Conservation (phyloP, 1,284 basidiomycete species). For the Phlebopus sp. region DNA sequence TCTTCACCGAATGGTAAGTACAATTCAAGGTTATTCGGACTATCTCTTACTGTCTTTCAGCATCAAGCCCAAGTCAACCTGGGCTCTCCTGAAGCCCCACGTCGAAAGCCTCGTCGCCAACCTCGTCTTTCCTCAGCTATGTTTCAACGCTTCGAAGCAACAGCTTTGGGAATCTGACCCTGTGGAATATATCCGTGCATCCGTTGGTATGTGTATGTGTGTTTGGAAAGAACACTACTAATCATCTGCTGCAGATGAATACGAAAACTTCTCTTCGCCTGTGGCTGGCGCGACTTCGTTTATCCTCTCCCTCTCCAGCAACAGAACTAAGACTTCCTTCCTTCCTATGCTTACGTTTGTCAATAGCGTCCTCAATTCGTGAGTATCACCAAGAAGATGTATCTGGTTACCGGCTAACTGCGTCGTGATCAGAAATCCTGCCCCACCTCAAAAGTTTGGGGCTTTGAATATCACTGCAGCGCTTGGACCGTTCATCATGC, state of each 20-base stretch:
- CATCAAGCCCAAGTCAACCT: conserved; percentile 86
- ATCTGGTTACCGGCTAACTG: neutral
- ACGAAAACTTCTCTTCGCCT: conserved; percentile 73
- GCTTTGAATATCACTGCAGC: conserved; percentile 79
- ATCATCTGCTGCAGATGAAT: conserved; percentile 56
- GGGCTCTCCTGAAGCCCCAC: conserved; percentile 82
- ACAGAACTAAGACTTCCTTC: conserved; percentile 76
- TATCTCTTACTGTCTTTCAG: conserved; percentile 39
- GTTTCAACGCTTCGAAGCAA: conserved; percentile 66
- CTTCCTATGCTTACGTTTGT: conserved; percentile 76
- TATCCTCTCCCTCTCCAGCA: conserved; percentile 71
- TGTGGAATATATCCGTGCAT: conserved; percentile 72
- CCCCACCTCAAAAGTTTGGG: conserved; percentile 71
- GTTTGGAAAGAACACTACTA: neutral
- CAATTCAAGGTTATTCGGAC: neutral
- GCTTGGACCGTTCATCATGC: conserved; percentile 74
- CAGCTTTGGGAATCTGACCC: conserved; percentile 77
- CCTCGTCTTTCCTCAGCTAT: conserved; percentile 84
- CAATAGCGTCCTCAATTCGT: conserved; percentile 67
- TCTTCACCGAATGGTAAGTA: conserved; percentile 80
- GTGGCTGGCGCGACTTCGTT: conserved; percentile 77
- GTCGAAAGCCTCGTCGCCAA: conserved; percentile 68
- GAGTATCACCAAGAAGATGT: conserved; percentile 27
- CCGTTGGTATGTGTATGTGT: conserved; percentile 52
- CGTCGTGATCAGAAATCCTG: conserved; percentile 41